Conservation (phyloP, 2,329 filamentous ascomycete species). For the Teratosphaeria destructans region DNA sequence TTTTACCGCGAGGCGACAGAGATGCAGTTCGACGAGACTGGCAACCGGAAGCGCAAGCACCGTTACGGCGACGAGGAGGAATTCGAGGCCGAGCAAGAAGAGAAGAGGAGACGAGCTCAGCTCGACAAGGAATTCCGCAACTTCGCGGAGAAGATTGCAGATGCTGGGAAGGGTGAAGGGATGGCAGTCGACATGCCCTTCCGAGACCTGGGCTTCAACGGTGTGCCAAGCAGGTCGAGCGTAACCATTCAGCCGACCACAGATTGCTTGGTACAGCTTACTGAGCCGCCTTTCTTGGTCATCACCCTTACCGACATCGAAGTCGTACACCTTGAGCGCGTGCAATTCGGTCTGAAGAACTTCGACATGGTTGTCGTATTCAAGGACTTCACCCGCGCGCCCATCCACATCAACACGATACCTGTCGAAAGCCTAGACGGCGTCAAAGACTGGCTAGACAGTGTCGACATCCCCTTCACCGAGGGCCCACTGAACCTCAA, state of each 20-base stretch:
- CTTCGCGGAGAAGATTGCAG: constrained; percentile 95
- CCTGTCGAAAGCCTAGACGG: constrained; percentile 89
- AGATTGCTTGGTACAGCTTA: constrained; percentile 92
- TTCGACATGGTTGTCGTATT: constrained; percentile 98
- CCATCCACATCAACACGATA: constrained; percentile 94
- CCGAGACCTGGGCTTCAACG: constrained; percentile 90
- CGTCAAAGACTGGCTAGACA: constrained; percentile 96
- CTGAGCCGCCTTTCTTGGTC: constrained; percentile 93
- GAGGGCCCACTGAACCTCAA: constrained; percentile 96
- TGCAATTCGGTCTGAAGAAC: constrained; percentile 93
- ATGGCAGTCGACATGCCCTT: constrained; percentile 95
- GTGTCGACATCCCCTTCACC: constrained; percentile 83
- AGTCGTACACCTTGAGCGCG: constrained; percentile 88
- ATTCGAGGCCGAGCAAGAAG: constrained; percentile 96
- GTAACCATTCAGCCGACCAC: constrained; percentile 94
- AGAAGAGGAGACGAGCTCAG: constrained; percentile 79
- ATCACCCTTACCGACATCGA: constrained; percentile 93
- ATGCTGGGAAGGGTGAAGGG: constrained; percentile 81
- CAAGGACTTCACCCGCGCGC: constrained; percentile 88
- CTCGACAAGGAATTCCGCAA: constrained; percentile 92
- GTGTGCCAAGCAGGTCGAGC: constrained; percentile 90
- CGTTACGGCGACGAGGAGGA: constrained; percentile 97
- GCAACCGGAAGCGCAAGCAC: constrained; percentile 95
- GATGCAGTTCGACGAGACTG: constrained; percentile 97
- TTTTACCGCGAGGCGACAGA: constrained; percentile 97